Base-by-base conservation (phyloP, 495 filamentous ascomycete species). In the Penicillium turbatum region DNA sequence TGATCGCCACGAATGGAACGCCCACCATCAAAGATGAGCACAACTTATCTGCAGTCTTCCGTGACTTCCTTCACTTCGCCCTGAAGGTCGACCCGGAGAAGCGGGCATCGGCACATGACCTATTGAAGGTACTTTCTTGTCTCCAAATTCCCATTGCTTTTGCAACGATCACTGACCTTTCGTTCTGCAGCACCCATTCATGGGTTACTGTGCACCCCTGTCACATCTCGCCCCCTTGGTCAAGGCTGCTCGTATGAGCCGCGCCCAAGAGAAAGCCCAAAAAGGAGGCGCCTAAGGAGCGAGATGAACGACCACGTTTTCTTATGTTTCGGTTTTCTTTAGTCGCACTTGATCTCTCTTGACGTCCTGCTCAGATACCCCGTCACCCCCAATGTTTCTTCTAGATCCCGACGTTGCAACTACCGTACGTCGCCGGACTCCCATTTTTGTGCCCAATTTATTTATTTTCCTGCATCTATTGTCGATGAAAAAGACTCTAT, bases 1-100 rank as follows among this genome's bases (percentile, higher is more conserved):
- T 98, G 57, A 98, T 98, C 69, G 95, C 93, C 40, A 97, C 95
- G 17, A 96, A 96, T 63, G 93, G 93, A 31, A 97, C 95, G 6
- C 93, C 93, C 6, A 79, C 86, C 31, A 92, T 98, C 74, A 97
- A 97, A 71, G 90, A 97, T 55, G 90, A 95, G 67, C 82, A 92
- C 34, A 83, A 84, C 26, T 66, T 98, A 53, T 88, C 88, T 15
- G 76, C 81, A 2, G 80, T 89, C 9, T 96, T 98, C 76, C 80
- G 82, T 54, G 90, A 96, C 65, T 98, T 97, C 71, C 73, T 98
- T 54, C 82, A 87, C 54, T 86, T 92, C 68, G 90, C 92, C 3
- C 76, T 98, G 38, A 93, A 92, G 78, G 93, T 98, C 3, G 92
- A 96, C 57, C 92, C 93, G 6, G 93, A 97, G 69, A 95, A 95